Base-by-base conservation (phyloP, 495 filamentous ascomycete genomes). In the Mytilinidion resinicola region DNA sequence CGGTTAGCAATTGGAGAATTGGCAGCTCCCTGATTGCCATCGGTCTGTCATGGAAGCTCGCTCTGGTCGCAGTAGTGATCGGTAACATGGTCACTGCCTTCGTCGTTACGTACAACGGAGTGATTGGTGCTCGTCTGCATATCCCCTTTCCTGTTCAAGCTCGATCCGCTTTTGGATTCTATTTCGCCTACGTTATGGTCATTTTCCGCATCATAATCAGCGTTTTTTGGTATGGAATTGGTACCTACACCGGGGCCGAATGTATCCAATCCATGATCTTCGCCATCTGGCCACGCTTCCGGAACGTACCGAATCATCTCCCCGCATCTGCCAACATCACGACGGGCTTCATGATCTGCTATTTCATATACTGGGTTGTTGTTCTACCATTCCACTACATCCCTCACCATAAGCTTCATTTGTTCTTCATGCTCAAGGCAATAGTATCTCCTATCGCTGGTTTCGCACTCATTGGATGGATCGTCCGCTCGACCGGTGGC, bases 1-100 rank as follows among this genome's bases (percentile, higher is more conserved):
- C 25, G 6, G 25, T 30, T 2, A 30, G 25, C 25, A 83, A 78
- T 37, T 85, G 82, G 84, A 76, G 85, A 61, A 81, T 80, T 20
- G 82, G 79, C 1, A 78, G 77, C 21, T 77, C 80, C 17, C 76
- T 80, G 59, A 73, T 81, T 47, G 74, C 77, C 34, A 69, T 78
- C 17, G 78, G 78, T 14, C 63, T 81, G 43, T 78, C 77, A 10
- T 81, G 74, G 75, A 47, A 47, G 12, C 53, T 70, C 57, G 53
- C 57, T 65, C 37, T 66, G 60, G 59, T 20, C 61, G 61, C 30
- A 60, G 62, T 67, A 61, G 70, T 73, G 53, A 62, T 58, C 61
- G 74, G 76, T 34, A 70, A 53, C 59, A 63, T 65, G 60, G 68
- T 66, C 53, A 72, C 74, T 52, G 71, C 74, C 14, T 67, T 80